A percentile compares a stretch with the other conserved stretches of the same genome.
These are phyloP conservation scores for Rhizopogon rudus DNA, from an alignment of 768 basidiomycete genomes.

Conservation along the genomic window DNA sequence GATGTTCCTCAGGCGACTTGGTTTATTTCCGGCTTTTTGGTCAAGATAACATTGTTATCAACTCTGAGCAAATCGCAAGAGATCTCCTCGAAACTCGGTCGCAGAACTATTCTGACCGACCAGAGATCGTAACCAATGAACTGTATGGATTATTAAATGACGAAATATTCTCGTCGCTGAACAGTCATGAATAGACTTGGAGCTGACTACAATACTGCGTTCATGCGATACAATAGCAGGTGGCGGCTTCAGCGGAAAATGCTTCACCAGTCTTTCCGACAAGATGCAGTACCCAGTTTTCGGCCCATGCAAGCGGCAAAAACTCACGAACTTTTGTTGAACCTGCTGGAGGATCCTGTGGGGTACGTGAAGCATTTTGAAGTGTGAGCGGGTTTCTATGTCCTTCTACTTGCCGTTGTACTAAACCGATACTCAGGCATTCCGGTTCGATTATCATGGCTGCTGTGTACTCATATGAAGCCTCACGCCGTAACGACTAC, in stretches of 20 bases:
- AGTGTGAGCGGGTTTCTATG: background rate
- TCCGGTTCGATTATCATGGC: conserved; percentile 3
- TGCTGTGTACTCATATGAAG: conserved; percentile 3
- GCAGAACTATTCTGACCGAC: conserved; percentile 7
- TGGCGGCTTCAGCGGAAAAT: conserved; percentile 13
- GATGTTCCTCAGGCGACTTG: background rate
- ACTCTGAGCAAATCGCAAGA: conserved; percentile 7
- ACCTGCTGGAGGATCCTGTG: background rate
- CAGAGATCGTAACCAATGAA: background rate
- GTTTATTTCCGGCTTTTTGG: conserved; percentile 2
- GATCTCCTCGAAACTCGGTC: conserved; percentile 7
- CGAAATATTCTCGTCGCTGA: background rate
- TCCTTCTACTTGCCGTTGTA: background rate
- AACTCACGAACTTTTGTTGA: background rate
- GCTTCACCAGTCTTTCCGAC: conserved; percentile 7
- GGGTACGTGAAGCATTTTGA: background rate
- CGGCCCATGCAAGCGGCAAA: conserved; percentile 1
- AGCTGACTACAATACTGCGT: conserved; percentile 2
- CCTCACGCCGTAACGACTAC: background rate
- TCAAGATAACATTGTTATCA: conserved; percentile 8
- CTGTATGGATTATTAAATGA: background rate
- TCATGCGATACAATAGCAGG: conserved; percentile 8
- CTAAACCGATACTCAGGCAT: background rate
- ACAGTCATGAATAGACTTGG: background rate
- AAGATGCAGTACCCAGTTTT: background rate